Percentiles rank a stretch among this genome's conserved stretches.
These are phyloP conservation scores for Sporothrix globosa DNA, from an alignment of 2,329 filamentous ascomycete genomes.

Conservation along the genomic window DNA sequence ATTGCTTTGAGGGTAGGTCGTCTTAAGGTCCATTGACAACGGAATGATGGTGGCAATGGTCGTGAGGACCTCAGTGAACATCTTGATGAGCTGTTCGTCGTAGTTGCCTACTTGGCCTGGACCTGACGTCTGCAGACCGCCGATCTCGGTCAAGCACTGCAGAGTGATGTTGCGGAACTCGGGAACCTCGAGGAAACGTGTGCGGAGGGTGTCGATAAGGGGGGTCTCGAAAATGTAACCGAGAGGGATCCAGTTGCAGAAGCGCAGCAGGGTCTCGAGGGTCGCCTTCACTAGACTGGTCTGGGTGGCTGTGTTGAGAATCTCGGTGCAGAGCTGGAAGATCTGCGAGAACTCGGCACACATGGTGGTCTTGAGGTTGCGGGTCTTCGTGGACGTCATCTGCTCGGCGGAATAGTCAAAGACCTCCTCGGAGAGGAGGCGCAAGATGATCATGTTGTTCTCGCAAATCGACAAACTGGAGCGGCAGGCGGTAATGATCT, in stretches of 20 bases:
- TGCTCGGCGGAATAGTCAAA: slow-evolving; percentile 99
- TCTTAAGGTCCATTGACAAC: slow-evolving; percentile 83
- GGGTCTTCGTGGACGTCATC: slow-evolving; percentile 98
- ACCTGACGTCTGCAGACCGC: slow-evolving; percentile 81
- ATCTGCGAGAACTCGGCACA: slow-evolving; percentile 98
- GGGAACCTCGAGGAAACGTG: slow-evolving; percentile 86
- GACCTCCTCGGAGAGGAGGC: slow-evolving; percentile 93
- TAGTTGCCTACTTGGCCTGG: slow-evolving; percentile 71
- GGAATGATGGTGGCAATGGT: slow-evolving; percentile 94
- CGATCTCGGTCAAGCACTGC: slow-evolving; percentile 97
- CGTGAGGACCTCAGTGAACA: slow-evolving; percentile 96
- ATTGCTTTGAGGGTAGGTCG: slow-evolving; percentile 89
- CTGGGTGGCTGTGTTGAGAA: slow-evolving; percentile 83
- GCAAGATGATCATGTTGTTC: slow-evolving; percentile 99
- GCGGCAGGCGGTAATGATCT: slow-evolving; percentile 96
- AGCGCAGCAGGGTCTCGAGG: slow-evolving; percentile 89
- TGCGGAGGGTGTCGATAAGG: slow-evolving; percentile 91
- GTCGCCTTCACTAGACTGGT: slow-evolving; percentile 93
- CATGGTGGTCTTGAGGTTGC: slow-evolving; percentile 97
- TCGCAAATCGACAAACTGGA: slow-evolving; percentile 96
- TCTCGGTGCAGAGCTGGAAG: slow-evolving; percentile 95
- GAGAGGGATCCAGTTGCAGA: slow-evolving; percentile 98
- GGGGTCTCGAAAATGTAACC: slow-evolving; percentile 99
- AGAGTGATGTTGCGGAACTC: slow-evolving; percentile 97
- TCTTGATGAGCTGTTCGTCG: slow-evolving; percentile 92